phyloP scores from a whole-genome alignment of 306 rosid species.

The Pterocarpus macrocarpus region DNA sequence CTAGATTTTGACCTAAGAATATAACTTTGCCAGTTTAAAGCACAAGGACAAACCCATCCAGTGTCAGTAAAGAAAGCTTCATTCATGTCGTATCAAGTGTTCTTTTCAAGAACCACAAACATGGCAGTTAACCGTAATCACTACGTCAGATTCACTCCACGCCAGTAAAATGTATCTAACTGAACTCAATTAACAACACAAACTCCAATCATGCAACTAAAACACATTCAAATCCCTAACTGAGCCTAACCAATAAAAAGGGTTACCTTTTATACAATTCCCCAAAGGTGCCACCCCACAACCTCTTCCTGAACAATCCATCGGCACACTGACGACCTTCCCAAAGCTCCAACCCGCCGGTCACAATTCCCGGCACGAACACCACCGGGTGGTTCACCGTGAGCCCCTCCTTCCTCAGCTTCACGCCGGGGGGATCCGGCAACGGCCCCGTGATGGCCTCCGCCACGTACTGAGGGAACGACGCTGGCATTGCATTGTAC shows the following conservation, averaged over 20 bases:
- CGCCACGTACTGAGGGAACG: slow-evolving; percentile 84
- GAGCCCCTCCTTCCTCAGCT: slow-evolving; percentile 79
- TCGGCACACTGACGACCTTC: slow-evolving; percentile 84
- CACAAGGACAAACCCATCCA: slow-evolving; percentile 19
- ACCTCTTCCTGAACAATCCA: slow-evolving; percentile 78
- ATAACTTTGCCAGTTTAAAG: slow-evolving; percentile 13
- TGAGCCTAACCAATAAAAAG: not conserved
- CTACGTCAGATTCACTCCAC: too few species aligned
- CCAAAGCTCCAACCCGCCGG: slow-evolving; percentile 86
- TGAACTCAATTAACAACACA: slow-evolving; percentile 2
- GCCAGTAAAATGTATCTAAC: not conserved
- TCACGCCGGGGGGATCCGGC: slow-evolving; percentile 84
- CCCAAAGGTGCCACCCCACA: slow-evolving; percentile 91
- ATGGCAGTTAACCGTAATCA: not conserved
- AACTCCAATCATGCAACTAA: slow-evolving; percentile 18
- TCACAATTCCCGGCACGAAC: slow-evolving; percentile 86
- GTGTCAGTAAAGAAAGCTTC: slow-evolving; percentile 4
- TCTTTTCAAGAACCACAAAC: slow-evolving; percentile 33
- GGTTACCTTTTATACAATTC: slow-evolving; percentile 76
- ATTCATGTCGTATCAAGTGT: not conserved
- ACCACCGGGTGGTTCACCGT: slow-evolving; percentile 78
- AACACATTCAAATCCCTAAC: slow-evolving; percentile 31
- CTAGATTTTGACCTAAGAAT: slow-evolving; percentile 1
- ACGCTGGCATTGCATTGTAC: slow-evolving; percentile 85
- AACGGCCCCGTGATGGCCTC: slow-evolving; percentile 77